phyloP scores from a whole-genome alignment of 805 yeast genomes.

The Kodamaea jinghongensis region DNA sequence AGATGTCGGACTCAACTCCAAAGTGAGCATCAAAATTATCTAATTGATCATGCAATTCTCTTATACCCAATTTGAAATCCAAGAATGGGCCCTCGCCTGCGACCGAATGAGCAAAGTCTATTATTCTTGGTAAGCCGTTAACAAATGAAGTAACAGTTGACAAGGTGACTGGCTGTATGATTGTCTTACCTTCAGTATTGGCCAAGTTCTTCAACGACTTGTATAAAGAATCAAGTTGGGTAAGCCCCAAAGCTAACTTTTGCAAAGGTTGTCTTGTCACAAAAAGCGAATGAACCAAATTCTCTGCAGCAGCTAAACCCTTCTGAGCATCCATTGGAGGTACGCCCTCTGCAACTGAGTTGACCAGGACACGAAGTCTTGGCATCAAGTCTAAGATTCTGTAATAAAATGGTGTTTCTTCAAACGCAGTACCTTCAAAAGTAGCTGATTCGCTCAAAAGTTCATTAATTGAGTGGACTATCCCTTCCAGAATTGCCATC shows the following conservation, averaged over 20 bases:
- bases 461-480: slow-evolving; percentile 58
- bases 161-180: too few relatives aligned
- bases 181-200: neutral
- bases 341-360: slow-evolving; percentile 65
- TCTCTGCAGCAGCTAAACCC: slow-evolving; percentile 75
- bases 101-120: slow-evolving; percentile 3
- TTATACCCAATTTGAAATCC: slow-evolving; percentile 12
- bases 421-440: slow-evolving; percentile 36
- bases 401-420: slow-evolving; percentile 49
- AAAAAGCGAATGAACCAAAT: slow-evolving; percentile 58
- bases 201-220: slow-evolving; percentile 16
- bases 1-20: slow-evolving; percentile 14
- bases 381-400: slow-evolving; percentile 79
- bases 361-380: slow-evolving; percentile 63
- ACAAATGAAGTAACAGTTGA: neutral
- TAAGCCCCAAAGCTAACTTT: slow-evolving; percentile 21
- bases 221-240: slow-evolving; percentile 13
- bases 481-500: slow-evolving; percentile 60
- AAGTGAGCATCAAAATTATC: slow-evolving; percentile 15
- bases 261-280: slow-evolving; percentile 49
- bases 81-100: slow-evolving; percentile 10
- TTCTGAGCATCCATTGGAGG: slow-evolving; percentile 72
- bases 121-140: slow-evolving; percentile 4
- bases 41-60: slow-evolving; percentile 13
- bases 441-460: slow-evolving; percentile 56